Percentiles rank a stretch among this genome's conserved stretches.
These are phyloP conservation scores for Guyanaporus albipodus DNA, from an alignment of 768 basidiomycete genomes.

Conservation along the genomic window DNA sequence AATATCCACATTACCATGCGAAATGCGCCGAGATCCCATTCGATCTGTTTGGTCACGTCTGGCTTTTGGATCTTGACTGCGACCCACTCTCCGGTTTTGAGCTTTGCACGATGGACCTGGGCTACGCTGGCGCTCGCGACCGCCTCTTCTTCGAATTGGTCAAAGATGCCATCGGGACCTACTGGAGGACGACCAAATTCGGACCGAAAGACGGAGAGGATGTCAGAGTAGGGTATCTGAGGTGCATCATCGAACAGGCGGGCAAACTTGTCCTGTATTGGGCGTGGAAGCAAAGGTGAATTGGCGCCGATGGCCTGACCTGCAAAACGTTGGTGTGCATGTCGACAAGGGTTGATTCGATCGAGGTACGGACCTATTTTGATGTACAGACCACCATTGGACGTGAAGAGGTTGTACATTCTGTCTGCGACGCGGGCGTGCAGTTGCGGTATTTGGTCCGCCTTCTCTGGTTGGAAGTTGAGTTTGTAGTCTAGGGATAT, in stretches of 20 bases:
- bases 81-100: conserved; percentile 59
- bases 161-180: conserved; percentile 72
- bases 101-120: conserved; percentile 81
- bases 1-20: conserved; percentile 76
- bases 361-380: conserved; percentile 64
- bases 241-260: conserved; percentile 88
- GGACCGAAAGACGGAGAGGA: conserved; percentile 60
- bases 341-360: not conserved
- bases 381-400: conserved; percentile 83
- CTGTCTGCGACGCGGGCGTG: conserved; percentile 83
- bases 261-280: conserved; percentile 79
- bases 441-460: conserved; percentile 69
- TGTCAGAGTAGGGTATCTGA: conserved; percentile 68
- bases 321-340: conserved; percentile 6
- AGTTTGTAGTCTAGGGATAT: conserved; percentile 83
- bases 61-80: conserved; percentile 96
- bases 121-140: conserved; percentile 89
- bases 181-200: conserved; percentile 67
- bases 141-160: conserved; percentile 69
- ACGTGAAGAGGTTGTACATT: conserved; percentile 69
- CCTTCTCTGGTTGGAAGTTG: conserved; percentile 75
- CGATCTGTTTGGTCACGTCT: conserved; percentile 79
- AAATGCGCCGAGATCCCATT: conserved; percentile 75
- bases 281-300: conserved; percentile 76
- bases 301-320: conserved; percentile 84